Evolutionary conservation across 352 stramenopile genomes (phyloP), one percentile per base, ranked within the genome.

Genomic region (Phytophthora ohioensis): DNA sequence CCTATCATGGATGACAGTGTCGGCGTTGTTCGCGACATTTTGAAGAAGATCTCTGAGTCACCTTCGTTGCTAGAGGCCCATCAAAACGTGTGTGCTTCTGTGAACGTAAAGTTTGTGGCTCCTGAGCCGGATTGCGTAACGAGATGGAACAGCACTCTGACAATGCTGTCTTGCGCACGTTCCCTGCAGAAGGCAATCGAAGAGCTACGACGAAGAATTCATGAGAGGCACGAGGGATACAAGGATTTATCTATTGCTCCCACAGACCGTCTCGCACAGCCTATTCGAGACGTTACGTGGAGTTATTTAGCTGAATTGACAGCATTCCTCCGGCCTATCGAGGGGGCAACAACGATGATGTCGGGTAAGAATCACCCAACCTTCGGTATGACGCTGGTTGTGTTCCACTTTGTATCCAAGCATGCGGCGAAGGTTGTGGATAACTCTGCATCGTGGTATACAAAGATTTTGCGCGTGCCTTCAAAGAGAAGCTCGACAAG

Each of bases 401-500:
- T 21, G 21, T 21, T 21, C 21, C 21, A 1, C 0, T 3, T 62
- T 17, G 27, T 48, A 21, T 46, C 38, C 1, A 63, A 58, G 32
- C 35, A 64, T 31, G 46, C 54, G 1, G 7, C 38, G 4, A 60
- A 57, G 4, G 8, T n/a, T 0, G 3, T 55, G 2, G 1, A 21
- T 15, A 9, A 54, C 11, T 6, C 53, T 3, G 15, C 15, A 3
- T 51, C 42, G 3, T 7, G 10, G 15, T 59, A 57, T 27, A 67
- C 64, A 1, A n/a, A 12, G 38, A 51, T 4, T 71, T 67, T 38
- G 56, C 56, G 5, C 6, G 6, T 4, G 42, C 48, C 5, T 62
- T 72, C 30, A 67, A 72, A 34, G 4, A 7, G 8, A 72, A 67
- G 34, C 12, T 72, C 0, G 48, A 62, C 12, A 15, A 72, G 38